These are phyloP conservation scores for Cucumis cinereus DNA, from an alignment of 306 rosid species.

Conservation along the genomic window DNA sequence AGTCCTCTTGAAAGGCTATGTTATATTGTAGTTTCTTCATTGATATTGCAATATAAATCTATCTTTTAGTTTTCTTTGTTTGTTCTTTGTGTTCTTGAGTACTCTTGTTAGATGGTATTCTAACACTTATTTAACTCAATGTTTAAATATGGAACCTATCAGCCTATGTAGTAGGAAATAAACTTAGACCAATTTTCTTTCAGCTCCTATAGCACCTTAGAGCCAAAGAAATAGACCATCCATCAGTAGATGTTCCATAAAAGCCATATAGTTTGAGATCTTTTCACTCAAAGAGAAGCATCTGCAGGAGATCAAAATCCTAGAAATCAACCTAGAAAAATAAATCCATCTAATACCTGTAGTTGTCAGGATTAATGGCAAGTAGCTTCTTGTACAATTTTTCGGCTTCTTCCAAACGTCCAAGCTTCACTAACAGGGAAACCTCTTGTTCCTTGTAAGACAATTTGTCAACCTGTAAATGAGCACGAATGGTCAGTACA, in stretches of 20 bases:
- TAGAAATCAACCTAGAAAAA: not conserved
- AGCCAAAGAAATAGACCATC: not conserved
- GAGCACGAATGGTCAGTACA: constrained; percentile 9
- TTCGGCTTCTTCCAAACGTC: constrained; percentile 56
- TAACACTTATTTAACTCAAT: not conserved
- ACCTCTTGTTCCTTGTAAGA: constrained; percentile 77
- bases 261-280: not conserved
- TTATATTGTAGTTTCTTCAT: no score
- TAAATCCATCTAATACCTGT: constrained; percentile 37
- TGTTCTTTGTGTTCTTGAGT: no score
- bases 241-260: not conserved
- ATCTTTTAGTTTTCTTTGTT: no score
- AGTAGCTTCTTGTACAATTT: constrained; percentile 56
- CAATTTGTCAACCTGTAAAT: constrained; percentile 71
- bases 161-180: not conserved
- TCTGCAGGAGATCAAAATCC: not conserved
- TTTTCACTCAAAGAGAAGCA: not conserved
- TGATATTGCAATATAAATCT: no score
- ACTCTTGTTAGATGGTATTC: no score
- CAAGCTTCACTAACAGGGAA: constrained; percentile 80
- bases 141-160: not conserved
- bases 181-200: not conserved
- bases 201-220: not conserved
- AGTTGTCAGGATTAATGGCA: constrained; percentile 89
- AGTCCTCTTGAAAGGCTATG: no score